Conservation (phyloP, 164 flowering plant genomes). For the Nymphaea thermarum region DNA sequence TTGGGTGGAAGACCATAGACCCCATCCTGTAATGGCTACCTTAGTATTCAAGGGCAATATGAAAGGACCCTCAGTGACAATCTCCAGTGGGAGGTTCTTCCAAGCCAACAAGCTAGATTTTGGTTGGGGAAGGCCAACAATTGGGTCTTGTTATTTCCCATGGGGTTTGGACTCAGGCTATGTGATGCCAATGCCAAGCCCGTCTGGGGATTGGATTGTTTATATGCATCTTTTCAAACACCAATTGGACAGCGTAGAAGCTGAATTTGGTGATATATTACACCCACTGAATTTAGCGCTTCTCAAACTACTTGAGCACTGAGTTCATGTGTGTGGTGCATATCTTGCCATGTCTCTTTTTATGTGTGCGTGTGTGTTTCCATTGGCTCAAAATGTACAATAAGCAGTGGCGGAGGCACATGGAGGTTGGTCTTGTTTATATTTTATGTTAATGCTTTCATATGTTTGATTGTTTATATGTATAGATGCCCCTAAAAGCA, state of each 20-base stretch:
- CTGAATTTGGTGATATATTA: constrained; percentile 5
- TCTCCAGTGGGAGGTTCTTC: constrained; percentile 46
- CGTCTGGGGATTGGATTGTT: constrained; percentile 28
- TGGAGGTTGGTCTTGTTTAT: no score
- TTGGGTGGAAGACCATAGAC: constrained; percentile 50
- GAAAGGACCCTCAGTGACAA: constrained; percentile 40
- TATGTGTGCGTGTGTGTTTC: no score
- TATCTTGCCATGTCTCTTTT: no score
- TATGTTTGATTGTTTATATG: no score
- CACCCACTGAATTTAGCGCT: constrained; percentile 4
- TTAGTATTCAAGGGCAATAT: constrained; percentile 15
- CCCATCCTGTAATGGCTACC: constrained; percentile 21
- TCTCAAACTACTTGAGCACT: no score
- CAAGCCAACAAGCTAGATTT: constrained; percentile 31
- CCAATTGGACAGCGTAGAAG: constrained; percentile 8
- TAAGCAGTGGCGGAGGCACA: no score
- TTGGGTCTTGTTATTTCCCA: constrained; percentile 26
- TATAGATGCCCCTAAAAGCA: no score
- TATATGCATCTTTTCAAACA: constrained; percentile 20
- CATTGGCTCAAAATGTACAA: no score
- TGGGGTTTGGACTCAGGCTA: constrained; percentile 20
- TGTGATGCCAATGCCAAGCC: constrained; percentile 28
- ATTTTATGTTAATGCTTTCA: no score
- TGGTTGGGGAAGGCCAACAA: constrained; percentile 41
- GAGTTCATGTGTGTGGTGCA: no score